Percentiles rank a stretch among this genome's conserved stretches.
Evolutionary conservation across 1,139 yeast genomes (phyloP).

Genomic region (Nematodospora anomalae): DNA sequence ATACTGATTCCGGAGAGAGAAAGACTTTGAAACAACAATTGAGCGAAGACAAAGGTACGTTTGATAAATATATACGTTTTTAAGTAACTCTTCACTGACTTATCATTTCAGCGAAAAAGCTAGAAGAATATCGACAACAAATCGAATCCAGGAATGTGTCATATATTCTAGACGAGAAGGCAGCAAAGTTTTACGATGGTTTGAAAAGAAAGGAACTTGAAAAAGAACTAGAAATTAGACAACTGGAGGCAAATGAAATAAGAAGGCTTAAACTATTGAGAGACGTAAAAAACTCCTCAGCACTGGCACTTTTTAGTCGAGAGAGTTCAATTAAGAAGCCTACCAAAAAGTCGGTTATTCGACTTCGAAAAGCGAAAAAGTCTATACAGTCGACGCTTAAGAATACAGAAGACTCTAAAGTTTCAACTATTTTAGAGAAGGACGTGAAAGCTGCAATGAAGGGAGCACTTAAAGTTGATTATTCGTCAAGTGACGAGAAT

Average conservation of each 20-base stretch:
- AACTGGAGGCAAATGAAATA: slow-evolving; percentile 14
- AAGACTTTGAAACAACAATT: slow-evolving; percentile 40
- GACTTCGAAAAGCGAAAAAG: not conserved
- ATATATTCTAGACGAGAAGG: slow-evolving; percentile 34
- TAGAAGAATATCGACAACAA: slow-evolving; percentile 34
- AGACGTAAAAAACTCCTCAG: slow-evolving; percentile 5
- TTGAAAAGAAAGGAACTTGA: slow-evolving; percentile 20
- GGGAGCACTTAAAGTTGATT: slow-evolving; percentile 6
- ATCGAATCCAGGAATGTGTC: slow-evolving; percentile 39
- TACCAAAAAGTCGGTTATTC: not conserved
- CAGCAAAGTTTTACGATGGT: slow-evolving; percentile 28
- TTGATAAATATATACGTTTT: too few species aligned
- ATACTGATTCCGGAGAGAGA: slow-evolving; percentile 20
- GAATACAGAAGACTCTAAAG: slow-evolving; percentile 1
- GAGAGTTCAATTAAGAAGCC: not conserved
- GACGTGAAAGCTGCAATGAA: not conserved
- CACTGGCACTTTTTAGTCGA: not conserved
- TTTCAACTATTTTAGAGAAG: not conserved
- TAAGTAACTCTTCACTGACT: not conserved
- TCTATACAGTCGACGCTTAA: not conserved
- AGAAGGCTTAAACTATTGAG: slow-evolving; percentile 8
- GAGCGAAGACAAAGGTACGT: slow-evolving; percentile 34
- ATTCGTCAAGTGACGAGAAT: slow-evolving; percentile 15
- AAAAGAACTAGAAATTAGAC: slow-evolving; percentile 16
- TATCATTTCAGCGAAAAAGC: slow-evolving; percentile 22